Percentiles rank a stretch among this genome's conserved stretches.
Evolutionary conservation across 345 rosid species (phyloP).

Genomic region (Pseudoturritis turrita): DNA sequence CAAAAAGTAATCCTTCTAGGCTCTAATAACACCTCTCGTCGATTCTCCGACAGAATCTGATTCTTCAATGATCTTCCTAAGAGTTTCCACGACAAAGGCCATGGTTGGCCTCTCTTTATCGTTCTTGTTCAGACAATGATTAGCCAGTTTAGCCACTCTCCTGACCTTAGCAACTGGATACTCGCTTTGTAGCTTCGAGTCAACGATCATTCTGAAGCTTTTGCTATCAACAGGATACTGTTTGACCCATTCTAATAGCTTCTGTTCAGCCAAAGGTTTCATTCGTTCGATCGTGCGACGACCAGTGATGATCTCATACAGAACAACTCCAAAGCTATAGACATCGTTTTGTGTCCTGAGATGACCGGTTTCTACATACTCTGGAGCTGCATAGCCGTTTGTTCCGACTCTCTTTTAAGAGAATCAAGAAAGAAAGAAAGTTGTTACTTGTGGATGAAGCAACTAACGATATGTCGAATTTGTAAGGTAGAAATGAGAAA

Average conservation of each 20-base stretch:
- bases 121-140: conserved; percentile 68
- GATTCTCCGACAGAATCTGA: conserved; percentile 22
- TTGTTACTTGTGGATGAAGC: conserved; percentile 11
- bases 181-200: conserved; percentile 57
- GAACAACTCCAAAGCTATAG: conserved; percentile 92
- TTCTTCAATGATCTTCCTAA: conserved; percentile 55
- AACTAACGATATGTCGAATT: not conserved
- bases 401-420: conserved; percentile 76
- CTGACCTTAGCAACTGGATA: conserved; percentile 45
- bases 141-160: conserved; percentile 62
- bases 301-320: conserved; percentile 89
- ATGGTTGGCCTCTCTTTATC: conserved; percentile 70
- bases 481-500: not conserved
- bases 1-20: not conserved
- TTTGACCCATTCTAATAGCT: conserved; percentile 92
- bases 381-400: conserved; percentile 93
- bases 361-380: conserved; percentile 86
- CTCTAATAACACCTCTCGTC: not conserved
- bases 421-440: not conserved
- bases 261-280: conserved; percentile 57
- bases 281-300: conserved; percentile 66
- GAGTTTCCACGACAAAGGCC: conserved; percentile 47
- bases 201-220: conserved; percentile 68
- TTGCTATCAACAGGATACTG: conserved; percentile 61
- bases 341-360: conserved; percentile 62